These are phyloP conservation scores for Penicillium flavigenum DNA, from an alignment of 495 filamentous ascomycete species.

Conservation along the genomic window DNA sequence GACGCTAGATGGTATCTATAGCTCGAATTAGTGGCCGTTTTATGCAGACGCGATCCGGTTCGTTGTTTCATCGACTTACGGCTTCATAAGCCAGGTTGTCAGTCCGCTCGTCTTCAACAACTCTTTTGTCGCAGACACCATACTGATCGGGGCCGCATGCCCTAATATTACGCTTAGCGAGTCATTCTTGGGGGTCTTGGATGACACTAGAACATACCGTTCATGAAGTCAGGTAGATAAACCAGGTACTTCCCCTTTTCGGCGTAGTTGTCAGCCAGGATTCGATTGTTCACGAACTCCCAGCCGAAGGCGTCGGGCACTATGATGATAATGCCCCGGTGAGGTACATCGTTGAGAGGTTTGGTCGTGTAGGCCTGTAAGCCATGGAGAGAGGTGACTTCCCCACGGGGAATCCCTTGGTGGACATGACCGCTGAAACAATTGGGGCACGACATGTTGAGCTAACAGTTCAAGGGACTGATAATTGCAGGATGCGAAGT, in stretches of 20 bases:
- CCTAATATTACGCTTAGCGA: not conserved
- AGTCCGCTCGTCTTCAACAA: not conserved
- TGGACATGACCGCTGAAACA: not conserved
- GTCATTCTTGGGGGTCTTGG: not conserved
- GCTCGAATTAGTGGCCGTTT: not conserved
- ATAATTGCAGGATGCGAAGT: not conserved
- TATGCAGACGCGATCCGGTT: too few species aligned
- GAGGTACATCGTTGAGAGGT: not conserved
- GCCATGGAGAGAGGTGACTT: not conserved
- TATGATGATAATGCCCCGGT: constrained; percentile 52
- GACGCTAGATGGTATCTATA: constrained; percentile 1
- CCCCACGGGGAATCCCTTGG: not conserved
- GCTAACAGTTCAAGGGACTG: not conserved
- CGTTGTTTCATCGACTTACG: not conserved
- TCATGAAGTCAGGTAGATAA: constrained; percentile 61
- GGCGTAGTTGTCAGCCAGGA: constrained; percentile 55
- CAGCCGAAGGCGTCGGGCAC: constrained; percentile 61
- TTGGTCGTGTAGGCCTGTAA: not conserved
- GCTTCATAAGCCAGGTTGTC: not conserved
- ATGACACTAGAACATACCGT: constrained; percentile 38
- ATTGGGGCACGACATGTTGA: not conserved
- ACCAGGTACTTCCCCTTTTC: constrained; percentile 47
- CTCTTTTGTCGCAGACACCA: not conserved
- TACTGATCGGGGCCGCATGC: not conserved
- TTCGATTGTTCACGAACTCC: constrained; percentile 52